Percentiles rank a stretch among this genome's conserved stretches.
These are phyloP conservation scores for Phytophthora sansomeana DNA, from an alignment of 352 stramenopile genomes.

Conservation along the genomic window DNA sequence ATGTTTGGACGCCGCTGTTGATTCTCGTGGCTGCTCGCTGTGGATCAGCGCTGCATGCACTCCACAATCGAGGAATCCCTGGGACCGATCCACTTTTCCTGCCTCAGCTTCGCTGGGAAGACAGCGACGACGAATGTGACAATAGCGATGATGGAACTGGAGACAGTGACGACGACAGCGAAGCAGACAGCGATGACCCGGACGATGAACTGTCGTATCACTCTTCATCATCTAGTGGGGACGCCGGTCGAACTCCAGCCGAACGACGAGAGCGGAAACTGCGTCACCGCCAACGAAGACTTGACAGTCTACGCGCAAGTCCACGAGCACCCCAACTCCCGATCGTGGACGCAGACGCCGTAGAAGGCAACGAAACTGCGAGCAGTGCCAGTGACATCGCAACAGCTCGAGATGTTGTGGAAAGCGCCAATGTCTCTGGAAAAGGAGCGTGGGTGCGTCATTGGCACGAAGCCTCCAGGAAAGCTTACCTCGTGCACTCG, in stretches of 20 bases:
- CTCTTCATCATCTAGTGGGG: constrained; percentile 43
- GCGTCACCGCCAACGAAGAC: constrained; percentile 25
- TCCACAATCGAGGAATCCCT: constrained; percentile 63
- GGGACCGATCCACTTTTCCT: constrained; percentile 73
- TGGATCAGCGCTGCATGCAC: constrained; percentile 51
- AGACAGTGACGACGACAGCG: constrained; percentile 30
- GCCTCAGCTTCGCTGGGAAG: constrained; percentile 70
- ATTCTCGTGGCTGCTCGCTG: constrained; percentile 75
- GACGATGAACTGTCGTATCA: constrained; percentile 28
- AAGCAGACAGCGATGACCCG: constrained; percentile 13
- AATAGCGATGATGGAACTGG: constrained; percentile 25
- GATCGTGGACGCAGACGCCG: constrained; percentile 39
- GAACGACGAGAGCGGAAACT: constrained; percentile 32
- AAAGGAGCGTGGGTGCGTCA: constrained; percentile 68
- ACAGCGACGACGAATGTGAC: constrained; percentile 52
- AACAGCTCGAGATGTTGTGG: constrained; percentile 30
- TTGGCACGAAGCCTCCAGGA: constrained; percentile 54
- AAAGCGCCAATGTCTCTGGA: constrained; percentile 18
- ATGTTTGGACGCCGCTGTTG: constrained; percentile 73
- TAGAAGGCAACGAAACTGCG: constrained; percentile 29
- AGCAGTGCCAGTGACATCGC: constrained; percentile 32
- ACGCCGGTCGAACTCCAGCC: constrained; percentile 32
- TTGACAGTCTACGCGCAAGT: constrained; percentile 26
- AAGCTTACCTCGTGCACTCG: constrained; percentile 75
- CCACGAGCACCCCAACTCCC: constrained; percentile 26